phyloP scores from a whole-genome alignment of 176 grass and related monocot species.

The Echinochloa phyllopogon region DNA sequence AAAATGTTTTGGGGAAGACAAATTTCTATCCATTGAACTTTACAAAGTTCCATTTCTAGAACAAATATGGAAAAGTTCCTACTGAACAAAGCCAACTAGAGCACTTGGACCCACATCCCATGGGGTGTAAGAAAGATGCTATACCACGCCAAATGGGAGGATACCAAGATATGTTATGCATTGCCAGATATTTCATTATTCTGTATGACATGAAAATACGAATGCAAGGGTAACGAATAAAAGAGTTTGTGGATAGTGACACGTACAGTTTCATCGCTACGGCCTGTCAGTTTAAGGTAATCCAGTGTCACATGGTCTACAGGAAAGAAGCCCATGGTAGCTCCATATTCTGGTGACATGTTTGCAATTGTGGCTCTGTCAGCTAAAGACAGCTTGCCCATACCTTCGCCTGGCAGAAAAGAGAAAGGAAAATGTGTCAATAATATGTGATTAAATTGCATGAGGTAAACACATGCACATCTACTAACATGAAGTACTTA shows the following conservation, averaged over 20 bases:
- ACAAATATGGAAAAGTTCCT: not conserved
- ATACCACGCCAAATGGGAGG: not conserved
- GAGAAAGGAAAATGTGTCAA: conserved; percentile 15
- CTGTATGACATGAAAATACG: conserved; percentile 24
- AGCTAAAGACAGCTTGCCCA: conserved; percentile 84
- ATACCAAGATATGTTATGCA: conserved; percentile 4
- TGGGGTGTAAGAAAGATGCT: not conserved
- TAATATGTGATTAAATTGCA: conserved; percentile 3
- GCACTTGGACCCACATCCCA: not conserved
- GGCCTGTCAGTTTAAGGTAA: conserved; percentile 89
- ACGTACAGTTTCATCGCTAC: conserved; percentile 86
- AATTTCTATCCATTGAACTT: not conserved
- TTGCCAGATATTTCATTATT: conserved; percentile 25
- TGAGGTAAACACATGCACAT: not conserved
- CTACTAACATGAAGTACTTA: conserved; percentile 32
- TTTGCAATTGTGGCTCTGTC: conserved; percentile 97
- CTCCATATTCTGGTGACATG: conserved; percentile 99
- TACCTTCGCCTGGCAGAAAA: conserved; percentile 77
- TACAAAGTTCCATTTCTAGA: not conserved
- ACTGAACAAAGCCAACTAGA: not conserved
- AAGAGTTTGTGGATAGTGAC: conserved; percentile 14
- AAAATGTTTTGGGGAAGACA: not conserved
- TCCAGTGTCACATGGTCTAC: conserved; percentile 93
- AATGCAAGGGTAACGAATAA: not conserved
- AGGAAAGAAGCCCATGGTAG: conserved; percentile 99